Evolutionary conservation across 257 asterid species (phyloP).

Genomic region (Osmanthus fragrans): DNA sequence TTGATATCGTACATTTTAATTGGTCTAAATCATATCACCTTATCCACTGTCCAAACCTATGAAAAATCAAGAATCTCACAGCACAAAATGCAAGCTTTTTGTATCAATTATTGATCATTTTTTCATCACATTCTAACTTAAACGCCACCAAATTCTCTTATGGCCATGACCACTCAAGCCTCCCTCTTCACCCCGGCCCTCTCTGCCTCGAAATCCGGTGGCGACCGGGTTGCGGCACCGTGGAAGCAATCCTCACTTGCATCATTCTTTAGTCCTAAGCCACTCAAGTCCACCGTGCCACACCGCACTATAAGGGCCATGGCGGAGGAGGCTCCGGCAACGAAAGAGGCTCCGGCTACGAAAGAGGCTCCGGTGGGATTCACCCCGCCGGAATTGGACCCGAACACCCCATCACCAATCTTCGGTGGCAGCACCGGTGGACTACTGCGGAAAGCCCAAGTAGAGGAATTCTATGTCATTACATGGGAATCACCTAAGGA

Average conservation of each 20-base stretch:
- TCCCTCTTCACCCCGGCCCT: constrained; percentile 78
- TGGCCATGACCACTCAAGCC: constrained; percentile 91
- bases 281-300: constrained; percentile 26
- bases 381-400: constrained; percentile 30
- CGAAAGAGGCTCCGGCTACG: neutral
- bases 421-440: constrained; percentile 40
- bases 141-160: constrained; percentile 2
- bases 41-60: constrained; percentile 7
- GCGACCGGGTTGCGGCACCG: constrained; percentile 45
- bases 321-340: constrained; percentile 52
- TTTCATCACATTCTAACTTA: neutral
- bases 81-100: neutral
- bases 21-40: neutral
- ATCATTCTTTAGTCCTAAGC: constrained; percentile 49
- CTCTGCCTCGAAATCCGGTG: constrained; percentile 36
- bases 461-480: constrained; percentile 52
- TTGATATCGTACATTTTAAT: constrained; percentile 4
- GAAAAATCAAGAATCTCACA: neutral
- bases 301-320: constrained; percentile 61
- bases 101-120: neutral
- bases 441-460: constrained; percentile 28
- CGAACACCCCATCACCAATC: constrained; percentile 64
- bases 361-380: constrained; percentile 76
- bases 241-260: constrained; percentile 58
- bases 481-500: constrained; percentile 9